Percentiles rank a stretch among this genome's conserved stretches.
Evolutionary conservation across 225 moss, liverwort and hornwort species (phyloP).

Genomic region (Physcomitrium patens): DNA sequence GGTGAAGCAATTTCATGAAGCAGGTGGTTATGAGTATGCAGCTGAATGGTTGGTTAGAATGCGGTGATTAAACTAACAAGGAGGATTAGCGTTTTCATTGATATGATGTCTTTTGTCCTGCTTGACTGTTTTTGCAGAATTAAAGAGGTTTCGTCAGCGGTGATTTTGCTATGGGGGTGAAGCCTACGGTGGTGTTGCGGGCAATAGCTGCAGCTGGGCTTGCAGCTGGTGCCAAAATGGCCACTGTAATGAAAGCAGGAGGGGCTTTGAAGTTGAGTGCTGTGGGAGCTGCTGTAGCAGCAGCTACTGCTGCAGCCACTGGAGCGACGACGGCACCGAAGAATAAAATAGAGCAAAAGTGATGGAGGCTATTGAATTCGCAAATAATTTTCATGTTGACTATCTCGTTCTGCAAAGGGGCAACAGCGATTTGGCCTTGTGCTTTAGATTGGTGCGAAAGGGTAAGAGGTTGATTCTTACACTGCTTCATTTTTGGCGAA

Average conservation of each 20-base stretch:
- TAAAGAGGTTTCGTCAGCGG: conserved; percentile 35
- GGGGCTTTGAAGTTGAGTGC: conserved; percentile 64
- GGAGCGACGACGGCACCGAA: conserved; percentile 40
- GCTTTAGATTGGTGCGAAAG: neutral
- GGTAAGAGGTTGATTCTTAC: conserved; percentile 15
- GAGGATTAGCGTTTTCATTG: conserved; percentile 1
- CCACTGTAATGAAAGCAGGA: conserved; percentile 54
- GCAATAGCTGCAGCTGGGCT: conserved; percentile 59
- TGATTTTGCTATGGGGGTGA: conserved; percentile 40
- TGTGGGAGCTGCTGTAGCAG: conserved; percentile 58
- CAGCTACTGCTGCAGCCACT: conserved; percentile 55
- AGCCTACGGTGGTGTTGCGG: conserved; percentile 66
- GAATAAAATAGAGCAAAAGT: conserved; percentile 49
- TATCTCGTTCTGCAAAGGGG: neutral
- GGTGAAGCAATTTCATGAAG: conserved; percentile 17
- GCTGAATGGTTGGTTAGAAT: conserved; percentile 24
- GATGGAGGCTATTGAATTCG: conserved; percentile 4
- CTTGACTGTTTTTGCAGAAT: conserved; percentile 33
- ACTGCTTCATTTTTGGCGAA: neutral
- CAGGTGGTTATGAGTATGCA: conserved; percentile 7
- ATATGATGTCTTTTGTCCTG: neutral
- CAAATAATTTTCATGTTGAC: neutral
- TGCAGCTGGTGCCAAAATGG: conserved; percentile 64
- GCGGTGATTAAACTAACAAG: conserved; percentile 24
- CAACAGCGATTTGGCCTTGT: neutral